phyloP scores from a whole-genome alignment of 2,329 filamentous ascomycete species.

The Fusarium oxysporum region DNA sequence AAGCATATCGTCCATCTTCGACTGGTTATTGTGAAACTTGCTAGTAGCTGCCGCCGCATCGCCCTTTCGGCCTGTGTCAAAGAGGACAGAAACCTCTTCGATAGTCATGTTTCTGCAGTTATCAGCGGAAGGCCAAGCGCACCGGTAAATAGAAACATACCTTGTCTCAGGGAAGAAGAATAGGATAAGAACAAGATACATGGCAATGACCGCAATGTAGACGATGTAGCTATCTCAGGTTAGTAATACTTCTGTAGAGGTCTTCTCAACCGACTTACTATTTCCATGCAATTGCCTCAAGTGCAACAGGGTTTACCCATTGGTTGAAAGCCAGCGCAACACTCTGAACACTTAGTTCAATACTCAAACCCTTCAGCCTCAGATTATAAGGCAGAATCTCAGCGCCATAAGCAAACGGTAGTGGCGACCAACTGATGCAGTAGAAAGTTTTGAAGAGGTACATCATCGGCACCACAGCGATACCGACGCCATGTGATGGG shows the following conservation, averaged over 20 bases:
- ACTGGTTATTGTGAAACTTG: constrained; percentile 3
- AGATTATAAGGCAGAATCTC: constrained; percentile 46
- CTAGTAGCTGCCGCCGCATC: constrained; percentile 10
- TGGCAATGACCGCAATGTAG: constrained; percentile 36
- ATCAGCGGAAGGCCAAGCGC: not conserved
- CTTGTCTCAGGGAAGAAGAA: constrained; percentile 43
- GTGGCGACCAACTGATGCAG: constrained; percentile 43
- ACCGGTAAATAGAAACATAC: not conserved
- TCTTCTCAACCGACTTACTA: constrained; percentile 11
- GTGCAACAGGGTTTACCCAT: constrained; percentile 41
- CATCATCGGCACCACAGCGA: constrained; percentile 30
- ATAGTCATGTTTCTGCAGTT: constrained; percentile 24
- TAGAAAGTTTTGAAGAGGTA: constrained; percentile 39
- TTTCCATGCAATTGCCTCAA: constrained; percentile 40
- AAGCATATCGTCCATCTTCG: constrained; percentile 13
- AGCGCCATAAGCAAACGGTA: constrained; percentile 41
- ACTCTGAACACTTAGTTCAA: constrained; percentile 26
- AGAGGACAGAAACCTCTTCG: constrained; percentile 34
- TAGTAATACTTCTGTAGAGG: not conserved
- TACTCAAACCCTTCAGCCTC: constrained; percentile 43
- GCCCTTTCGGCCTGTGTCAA: constrained; percentile 29
- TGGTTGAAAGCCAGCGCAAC: constrained; percentile 40
- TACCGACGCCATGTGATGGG: constrained; percentile 11
- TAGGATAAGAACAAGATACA: constrained; percentile 33
- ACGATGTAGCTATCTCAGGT: constrained; percentile 15